These are phyloP conservation scores for Coniosporium tulheliwenetii DNA, from an alignment of 2,329 filamentous ascomycete species.

Conservation along the genomic window DNA sequence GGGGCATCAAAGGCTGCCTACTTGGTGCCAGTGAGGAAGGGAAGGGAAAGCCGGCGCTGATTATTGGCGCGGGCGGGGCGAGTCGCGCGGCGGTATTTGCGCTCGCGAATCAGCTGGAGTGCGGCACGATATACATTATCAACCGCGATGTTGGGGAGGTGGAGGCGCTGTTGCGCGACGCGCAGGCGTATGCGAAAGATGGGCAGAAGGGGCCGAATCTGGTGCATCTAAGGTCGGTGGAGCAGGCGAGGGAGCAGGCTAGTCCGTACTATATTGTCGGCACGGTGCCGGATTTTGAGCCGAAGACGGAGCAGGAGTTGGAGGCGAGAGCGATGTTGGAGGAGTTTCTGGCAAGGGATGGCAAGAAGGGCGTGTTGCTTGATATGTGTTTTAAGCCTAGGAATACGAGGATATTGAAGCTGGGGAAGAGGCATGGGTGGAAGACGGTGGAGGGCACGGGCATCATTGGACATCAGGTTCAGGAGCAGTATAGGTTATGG, in stretches of 20 bases:
- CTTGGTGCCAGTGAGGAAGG: conserved; percentile 6
- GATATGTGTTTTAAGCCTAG: conserved; percentile 29
- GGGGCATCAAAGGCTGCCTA: conserved; percentile 23
- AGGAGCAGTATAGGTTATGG: conserved; percentile 24
- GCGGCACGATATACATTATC: conserved; percentile 5
- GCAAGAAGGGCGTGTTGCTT: conserved; percentile 17
- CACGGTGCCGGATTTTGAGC: conserved; percentile 23
- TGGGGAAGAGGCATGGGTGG: conserved; percentile 19
- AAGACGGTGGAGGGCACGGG: conserved; percentile 22
- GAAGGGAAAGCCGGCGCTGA: conserved; percentile 13
- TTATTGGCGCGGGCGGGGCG: conserved; percentile 27
- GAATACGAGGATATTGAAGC: conserved; percentile 20
- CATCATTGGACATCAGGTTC: conserved; percentile 26
- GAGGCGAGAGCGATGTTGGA: conserved; percentile 11
- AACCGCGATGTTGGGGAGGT: conserved; percentile 7
- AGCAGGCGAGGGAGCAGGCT: conserved; percentile 10
- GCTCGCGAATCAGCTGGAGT: conserved; percentile 2
- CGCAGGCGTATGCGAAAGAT: conserved; percentile 16
- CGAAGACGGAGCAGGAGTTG: conserved; percentile 13
- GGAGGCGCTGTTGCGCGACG: conserved; percentile 3
- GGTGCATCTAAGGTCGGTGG: conserved; percentile 14
- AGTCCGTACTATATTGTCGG: conserved; percentile 21
- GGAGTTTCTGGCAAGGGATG: conserved; percentile 10
- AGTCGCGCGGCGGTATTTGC: conserved; percentile 19
- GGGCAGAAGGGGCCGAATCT: conserved; percentile 11